Base-by-base conservation (phyloP, 306 rosid genomes). In the Senna siamea region DNA sequence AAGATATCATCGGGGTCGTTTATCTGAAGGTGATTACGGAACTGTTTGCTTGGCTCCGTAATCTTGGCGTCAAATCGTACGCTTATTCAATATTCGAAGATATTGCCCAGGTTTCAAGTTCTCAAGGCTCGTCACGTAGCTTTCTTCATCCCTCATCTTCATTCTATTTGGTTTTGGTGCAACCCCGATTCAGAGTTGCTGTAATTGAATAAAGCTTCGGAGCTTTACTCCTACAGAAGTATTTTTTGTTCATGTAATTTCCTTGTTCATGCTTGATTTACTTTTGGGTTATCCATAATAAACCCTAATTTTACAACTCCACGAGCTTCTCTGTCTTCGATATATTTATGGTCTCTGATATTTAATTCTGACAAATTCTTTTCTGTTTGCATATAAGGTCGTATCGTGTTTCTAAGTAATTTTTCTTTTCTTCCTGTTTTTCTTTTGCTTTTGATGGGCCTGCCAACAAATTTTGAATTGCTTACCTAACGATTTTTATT, bases 301-400 rank as follows among this genome's bases (percentile, higher is more conserved):
- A 83, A 67, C 84, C 84, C 87, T 76, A 79, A 76, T 79, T 62
- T 73, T 4, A 28, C 52, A 34, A n/a, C 35, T 30, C 15, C 5
- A 17, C 19, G 58, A 53, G 5, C 52, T 46, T 14, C 11, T 26
- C 18, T 28, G 9, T 58, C 26, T 38, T 5, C 43, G 52, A 4
- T 41, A 19, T 38, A 28, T 50, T 40, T 6, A 1, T 50, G 56
- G 18, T 65, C 30, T 37, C 18, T 75, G 46, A 57, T 17, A 28
- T 32, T 18, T 50, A 50, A n/a, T 68, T 38, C 58, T 10, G 18
- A 23, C 34, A 53, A 68, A 44, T 71, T 30, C 8, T 67, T 17
- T 32, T 34, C 46, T 20, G 65, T 75, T 28, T 26, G 57, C 55
- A 72, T 71, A 41, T 64, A 55, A 54, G 5, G 57, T 35, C 17